Conservation (phyloP, 1,284 basidiomycete species). For the Tausonia pullulans region DNA sequence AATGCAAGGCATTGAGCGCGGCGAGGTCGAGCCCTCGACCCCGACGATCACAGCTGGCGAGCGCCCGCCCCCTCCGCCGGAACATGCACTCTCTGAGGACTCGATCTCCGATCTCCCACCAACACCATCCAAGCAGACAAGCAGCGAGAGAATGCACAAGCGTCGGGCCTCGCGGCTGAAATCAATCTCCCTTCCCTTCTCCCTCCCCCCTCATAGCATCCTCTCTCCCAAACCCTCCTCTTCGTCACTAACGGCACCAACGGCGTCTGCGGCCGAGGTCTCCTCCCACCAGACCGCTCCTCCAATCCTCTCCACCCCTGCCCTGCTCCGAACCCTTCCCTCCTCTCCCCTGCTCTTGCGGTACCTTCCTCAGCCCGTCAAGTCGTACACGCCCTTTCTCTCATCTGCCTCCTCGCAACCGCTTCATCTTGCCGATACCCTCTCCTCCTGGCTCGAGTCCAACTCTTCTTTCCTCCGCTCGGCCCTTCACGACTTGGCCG, state of each 20-base stretch:
- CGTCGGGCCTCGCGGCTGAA: slow-evolving; percentile 28
- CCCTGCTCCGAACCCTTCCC: slow-evolving; percentile 31
- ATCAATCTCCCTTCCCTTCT: slow-evolving; percentile 29
- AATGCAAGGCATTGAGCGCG: slow-evolving; percentile 29
- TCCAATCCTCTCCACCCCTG: slow-evolving; percentile 21
- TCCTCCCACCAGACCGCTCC: too few species aligned
- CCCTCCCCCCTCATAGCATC: slow-evolving; percentile 1
- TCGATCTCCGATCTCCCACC: background rate
- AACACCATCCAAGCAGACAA: slow-evolving; percentile 12
- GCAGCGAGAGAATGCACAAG: slow-evolving; percentile 19
- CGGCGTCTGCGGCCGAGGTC: background rate
- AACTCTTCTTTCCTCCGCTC: slow-evolving; percentile 20
- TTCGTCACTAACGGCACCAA: background rate
- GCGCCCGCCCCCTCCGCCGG: too few species aligned
- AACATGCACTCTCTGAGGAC: background rate
- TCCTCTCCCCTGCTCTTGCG: slow-evolving; percentile 34
- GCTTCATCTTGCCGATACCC: slow-evolving; percentile 25
- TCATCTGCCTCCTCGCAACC: slow-evolving; percentile 49
- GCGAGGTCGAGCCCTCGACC: slow-evolving; percentile 19
- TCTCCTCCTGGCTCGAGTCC: slow-evolving; percentile 28
- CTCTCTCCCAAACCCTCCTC: background rate
- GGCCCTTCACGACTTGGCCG: slow-evolving; percentile 26
- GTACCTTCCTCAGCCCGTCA: slow-evolving; percentile 30
- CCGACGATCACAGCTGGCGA: too few species aligned
- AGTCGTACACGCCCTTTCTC: slow-evolving; percentile 33